Base-by-base conservation (phyloP, 441 rosid species). In the Brassica hybrid region DNA sequence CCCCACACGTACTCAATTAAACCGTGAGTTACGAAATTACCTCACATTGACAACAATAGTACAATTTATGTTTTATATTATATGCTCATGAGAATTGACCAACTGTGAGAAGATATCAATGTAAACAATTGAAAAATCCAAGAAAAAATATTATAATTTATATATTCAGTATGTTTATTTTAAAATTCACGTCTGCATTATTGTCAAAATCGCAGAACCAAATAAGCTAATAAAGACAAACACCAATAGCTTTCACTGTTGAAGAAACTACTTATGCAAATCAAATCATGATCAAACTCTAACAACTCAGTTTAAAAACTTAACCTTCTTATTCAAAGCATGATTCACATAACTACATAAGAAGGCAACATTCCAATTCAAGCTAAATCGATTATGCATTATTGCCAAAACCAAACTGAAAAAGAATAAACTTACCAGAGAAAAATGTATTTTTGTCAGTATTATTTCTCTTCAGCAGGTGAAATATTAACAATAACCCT, bases 381-480 rank as follows among this genome's bases (percentile, higher is more conserved):
- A 19, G 21, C 21, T 19, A 19, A 19, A 19, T 19, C 21, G 21
- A 19, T 19, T 19, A 19, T 19, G 21, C 45, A 34, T 30, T 34
- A 50, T 18, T 38, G 8, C 25, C 52, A 41, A 60, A 36, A 8
- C 43, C 43, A 36, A 36, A 34, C 9, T 6, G 41, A 2, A 34
- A 34, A 66, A 67, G 13, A 30, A 13, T 36, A 69, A 80, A 73
- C 89, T 78, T 76, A 92, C 98, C 98, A 93, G 10, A 93, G 74
- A 52, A 88, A 90, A 36, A 93, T 91, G 65, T 93, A 93, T 81
- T 96, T 82, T 70, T 90, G 93, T 97, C 97, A 94, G 62, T 94
- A 90, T 21, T 91, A 86, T 79, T 94, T 94, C 85, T 92, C 97
- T 66, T 88, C 88, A 6, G 90, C 97, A 0, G 93, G 97, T 9